Percentiles rank a stretch among this genome's conserved stretches.
Evolutionary conservation across 352 stramenopile species (phyloP).

Genomic region (Phytophthora pinifolia): DNA sequence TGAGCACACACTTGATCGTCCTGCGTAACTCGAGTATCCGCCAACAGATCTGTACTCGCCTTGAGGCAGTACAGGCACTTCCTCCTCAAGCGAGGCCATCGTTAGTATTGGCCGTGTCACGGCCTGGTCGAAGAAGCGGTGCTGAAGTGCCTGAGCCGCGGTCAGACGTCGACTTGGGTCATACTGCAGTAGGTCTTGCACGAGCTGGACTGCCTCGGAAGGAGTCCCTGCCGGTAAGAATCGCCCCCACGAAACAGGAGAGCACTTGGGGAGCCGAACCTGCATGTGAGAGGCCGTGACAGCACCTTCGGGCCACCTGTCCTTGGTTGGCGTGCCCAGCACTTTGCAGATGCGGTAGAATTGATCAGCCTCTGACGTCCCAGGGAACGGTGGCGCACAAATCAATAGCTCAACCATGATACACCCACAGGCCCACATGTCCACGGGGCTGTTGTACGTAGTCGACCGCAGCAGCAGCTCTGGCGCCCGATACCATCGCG

Average conservation of each 20-base stretch:
- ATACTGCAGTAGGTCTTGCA: conserved; percentile 91
- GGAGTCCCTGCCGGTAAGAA: conserved; percentile 72
- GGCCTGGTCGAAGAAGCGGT: conserved; percentile 90
- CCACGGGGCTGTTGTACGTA: conserved; percentile 80
- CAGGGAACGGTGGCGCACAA: conserved; percentile 72
- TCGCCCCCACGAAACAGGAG: conserved; percentile 59
- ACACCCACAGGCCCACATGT: conserved; percentile 83
- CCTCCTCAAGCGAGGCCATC: conserved; percentile 10
- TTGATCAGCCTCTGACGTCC: conserved; percentile 94
- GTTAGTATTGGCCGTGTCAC: conserved; percentile 47
- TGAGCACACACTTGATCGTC: conserved; percentile 3
- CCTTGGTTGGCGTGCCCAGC: conserved; percentile 88
- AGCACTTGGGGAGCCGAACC: conserved; percentile 92
- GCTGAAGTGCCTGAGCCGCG: conserved; percentile 90
- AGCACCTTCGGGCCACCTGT: conserved; percentile 92
- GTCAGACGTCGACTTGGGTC: conserved; percentile 89
- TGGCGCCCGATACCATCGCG: conserved; percentile 78
- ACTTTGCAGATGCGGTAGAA: conserved; percentile 95
- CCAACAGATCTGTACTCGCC: conserved; percentile 16
- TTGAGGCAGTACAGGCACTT: conserved; percentile 19
- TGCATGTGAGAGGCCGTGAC: conserved; percentile 88
- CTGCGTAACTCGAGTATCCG: conserved; percentile 15
- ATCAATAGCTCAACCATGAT: conserved; percentile 82
- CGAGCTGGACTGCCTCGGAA: conserved; percentile 73
- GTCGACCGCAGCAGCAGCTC: conserved; percentile 64